A percentile compares a stretch with the other conserved stretches of the same genome.
These are phyloP conservation scores for Artemisia annua DNA, from an alignment of 129 eudicot genomes.

Conservation along the genomic window DNA sequence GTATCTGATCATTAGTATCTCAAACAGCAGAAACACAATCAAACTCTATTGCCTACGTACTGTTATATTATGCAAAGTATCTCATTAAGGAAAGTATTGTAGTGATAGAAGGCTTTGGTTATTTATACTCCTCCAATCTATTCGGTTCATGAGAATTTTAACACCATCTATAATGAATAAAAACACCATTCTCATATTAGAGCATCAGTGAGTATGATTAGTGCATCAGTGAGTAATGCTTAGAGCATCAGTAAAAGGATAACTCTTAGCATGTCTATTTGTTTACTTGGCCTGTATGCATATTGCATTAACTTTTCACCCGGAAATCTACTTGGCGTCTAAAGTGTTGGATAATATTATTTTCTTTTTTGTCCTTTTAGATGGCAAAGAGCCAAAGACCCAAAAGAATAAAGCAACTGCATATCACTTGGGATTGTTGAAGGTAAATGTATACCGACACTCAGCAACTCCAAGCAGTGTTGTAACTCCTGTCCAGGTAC, in stretches of 20 bases:
- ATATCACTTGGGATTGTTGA: constrained; percentile 91
- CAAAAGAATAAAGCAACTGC: constrained; percentile 99
- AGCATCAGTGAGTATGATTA: no score
- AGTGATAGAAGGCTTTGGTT: no score
- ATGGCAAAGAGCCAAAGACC: constrained; percentile 93
- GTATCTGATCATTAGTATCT: no score
- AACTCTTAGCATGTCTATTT: neutral
- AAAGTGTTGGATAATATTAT: constrained; percentile 4
- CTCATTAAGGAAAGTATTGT: no score
- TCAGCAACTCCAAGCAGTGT: no score
- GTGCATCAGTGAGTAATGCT: no score
- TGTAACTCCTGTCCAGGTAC: no score
- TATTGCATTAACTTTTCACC: neutral
- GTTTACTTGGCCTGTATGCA: no score
- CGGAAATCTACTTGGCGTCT: neutral
- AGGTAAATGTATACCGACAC: constrained; percentile 81
- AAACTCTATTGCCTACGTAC: no score
- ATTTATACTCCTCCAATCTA: constrained; percentile 1
- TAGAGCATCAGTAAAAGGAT: no score
- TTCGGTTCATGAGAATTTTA: constrained; percentile 2
- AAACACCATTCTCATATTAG: neutral
- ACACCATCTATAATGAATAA: constrained; percentile 1
- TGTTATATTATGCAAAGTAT: no score
- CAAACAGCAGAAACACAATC: no score
- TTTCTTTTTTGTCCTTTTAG: constrained; percentile 35